Evolutionary conservation across 257 asterid genomes (phyloP).

Genomic region (Salvia rosmarinus): DNA sequence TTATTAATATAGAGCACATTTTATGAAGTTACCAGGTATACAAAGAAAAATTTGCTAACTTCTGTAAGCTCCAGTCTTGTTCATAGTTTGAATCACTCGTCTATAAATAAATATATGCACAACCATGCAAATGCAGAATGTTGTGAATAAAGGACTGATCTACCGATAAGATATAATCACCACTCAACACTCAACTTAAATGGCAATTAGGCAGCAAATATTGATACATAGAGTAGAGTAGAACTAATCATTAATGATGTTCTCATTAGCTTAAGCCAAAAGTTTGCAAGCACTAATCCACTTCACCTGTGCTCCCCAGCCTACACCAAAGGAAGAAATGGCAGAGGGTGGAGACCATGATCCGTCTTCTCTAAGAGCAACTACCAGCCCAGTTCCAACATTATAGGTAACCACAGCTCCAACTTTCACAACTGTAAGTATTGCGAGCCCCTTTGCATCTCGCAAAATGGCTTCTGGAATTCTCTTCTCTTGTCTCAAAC

Average conservation of each 20-base stretch:
- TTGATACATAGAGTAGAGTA: neutral
- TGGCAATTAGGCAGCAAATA: neutral
- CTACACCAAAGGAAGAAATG: conserved; percentile 84
- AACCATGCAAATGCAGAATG: neutral
- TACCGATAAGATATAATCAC: neutral
- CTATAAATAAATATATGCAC: neutral
- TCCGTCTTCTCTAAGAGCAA: conserved; percentile 93
- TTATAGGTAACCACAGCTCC: conserved; percentile 95
- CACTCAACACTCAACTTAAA: neutral
- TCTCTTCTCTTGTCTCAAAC: conserved; percentile 77
- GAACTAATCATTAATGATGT: neutral
- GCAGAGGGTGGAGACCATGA: conserved; percentile 99
- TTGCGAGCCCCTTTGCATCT: conserved; percentile 92
- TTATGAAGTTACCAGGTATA: conserved; percentile 13
- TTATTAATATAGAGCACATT: no score
- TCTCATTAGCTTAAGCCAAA: neutral
- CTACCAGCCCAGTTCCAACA: conserved; percentile 90
- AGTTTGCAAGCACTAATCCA: conserved; percentile 20
- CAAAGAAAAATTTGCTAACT: neutral
- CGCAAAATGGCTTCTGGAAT: conserved; percentile 87
- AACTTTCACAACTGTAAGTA: conserved; percentile 85
- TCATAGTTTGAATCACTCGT: neutral
- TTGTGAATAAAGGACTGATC: conserved; percentile 6
- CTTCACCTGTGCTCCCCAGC: conserved; percentile 99
- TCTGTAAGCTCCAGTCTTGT: conserved; percentile 4